A percentile compares a stretch with the other conserved stretches of the same genome.
Conservation (phyloP, 2,329 filamentous ascomycete genomes). For the Chaetomium sp. region DNA sequence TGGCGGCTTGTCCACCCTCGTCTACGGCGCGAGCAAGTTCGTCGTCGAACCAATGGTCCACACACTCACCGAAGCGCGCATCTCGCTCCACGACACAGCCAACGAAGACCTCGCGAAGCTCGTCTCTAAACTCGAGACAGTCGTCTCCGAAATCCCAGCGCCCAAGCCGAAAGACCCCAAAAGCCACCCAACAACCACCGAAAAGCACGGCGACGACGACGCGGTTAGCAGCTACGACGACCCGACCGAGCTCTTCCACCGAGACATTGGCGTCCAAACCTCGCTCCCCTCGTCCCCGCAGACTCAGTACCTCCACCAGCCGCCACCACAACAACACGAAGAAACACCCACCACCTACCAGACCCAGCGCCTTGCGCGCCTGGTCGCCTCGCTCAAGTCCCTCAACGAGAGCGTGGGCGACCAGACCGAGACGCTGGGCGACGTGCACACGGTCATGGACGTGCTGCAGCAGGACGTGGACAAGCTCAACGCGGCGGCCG, state of each 20-base stretch:
- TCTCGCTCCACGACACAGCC: conserved; percentile 55
- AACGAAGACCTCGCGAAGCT: conserved; percentile 50
- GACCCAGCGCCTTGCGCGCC: conserved; percentile 45
- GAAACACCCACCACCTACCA: conserved; percentile 45
- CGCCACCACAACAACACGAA: conserved; percentile 6
- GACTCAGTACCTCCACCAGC: background rate
- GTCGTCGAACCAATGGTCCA: conserved; percentile 65
- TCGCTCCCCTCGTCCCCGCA: conserved; percentile 44
- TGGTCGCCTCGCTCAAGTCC: conserved; percentile 48
- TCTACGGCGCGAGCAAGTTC: conserved; percentile 73
- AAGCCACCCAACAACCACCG: conserved; percentile 37
- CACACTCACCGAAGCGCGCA: conserved; percentile 53
- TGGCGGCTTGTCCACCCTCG: conserved; percentile 58
- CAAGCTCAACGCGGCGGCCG: conserved; percentile 52
- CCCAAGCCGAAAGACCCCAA: conserved; percentile 28
- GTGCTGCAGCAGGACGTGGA: conserved; percentile 68
- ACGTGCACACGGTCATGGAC: conserved; percentile 56
- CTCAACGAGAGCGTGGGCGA: conserved; percentile 48
- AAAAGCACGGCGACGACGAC: conserved; percentile 29
- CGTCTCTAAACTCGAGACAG: conserved; percentile 54
- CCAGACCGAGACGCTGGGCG: conserved; percentile 53
- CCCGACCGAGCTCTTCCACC: conserved; percentile 78
- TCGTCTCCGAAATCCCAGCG: conserved; percentile 63
- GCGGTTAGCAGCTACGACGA: conserved; percentile 57
- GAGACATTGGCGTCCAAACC: conserved; percentile 79